phyloP scores from a whole-genome alignment of 2,329 filamentous ascomycete species.

The Pyrenophora tritici-repentis region DNA sequence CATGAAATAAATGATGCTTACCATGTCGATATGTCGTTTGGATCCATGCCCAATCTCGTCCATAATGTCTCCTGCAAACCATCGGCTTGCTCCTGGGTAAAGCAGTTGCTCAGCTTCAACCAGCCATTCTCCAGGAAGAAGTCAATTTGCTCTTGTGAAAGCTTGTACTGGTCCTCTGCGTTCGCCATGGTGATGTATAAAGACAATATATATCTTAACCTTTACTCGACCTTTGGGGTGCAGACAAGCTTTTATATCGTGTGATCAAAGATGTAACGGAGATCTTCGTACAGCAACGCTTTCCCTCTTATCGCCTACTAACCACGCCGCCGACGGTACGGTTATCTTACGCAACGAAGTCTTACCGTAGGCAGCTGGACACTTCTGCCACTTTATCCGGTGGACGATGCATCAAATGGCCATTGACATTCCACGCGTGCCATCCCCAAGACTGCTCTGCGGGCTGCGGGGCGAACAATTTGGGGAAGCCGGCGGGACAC shows the following conservation, averaged over 20 bases:
- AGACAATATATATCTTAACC: background rate
- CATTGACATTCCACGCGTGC: conserved; percentile 17
- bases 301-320: background rate
- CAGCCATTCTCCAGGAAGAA: conserved; percentile 63
- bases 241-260: conserved; percentile 7
- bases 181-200: conserved; percentile 7
- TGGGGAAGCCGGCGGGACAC: conserved; percentile 25
- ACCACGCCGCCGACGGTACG: conserved; percentile 2
- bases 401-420: conserved; percentile 23
- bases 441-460: background rate
- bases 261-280: background rate
- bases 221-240: no score
- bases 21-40: conserved; percentile 69
- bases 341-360: background rate
- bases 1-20: conserved; percentile 10
- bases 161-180: conserved; percentile 33
- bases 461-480: conserved; percentile 25
- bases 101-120: conserved; percentile 59
- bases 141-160: conserved; percentile 55
- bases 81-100: conserved; percentile 54
- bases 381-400: conserved; percentile 31
- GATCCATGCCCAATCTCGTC: conserved; percentile 68
- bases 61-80: conserved; percentile 60
- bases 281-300: background rate
- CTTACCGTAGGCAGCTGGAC: background rate